phyloP scores from a whole-genome alignment of 2,329 filamentous ascomycete genomes.

The Aspergillus ibericus region DNA sequence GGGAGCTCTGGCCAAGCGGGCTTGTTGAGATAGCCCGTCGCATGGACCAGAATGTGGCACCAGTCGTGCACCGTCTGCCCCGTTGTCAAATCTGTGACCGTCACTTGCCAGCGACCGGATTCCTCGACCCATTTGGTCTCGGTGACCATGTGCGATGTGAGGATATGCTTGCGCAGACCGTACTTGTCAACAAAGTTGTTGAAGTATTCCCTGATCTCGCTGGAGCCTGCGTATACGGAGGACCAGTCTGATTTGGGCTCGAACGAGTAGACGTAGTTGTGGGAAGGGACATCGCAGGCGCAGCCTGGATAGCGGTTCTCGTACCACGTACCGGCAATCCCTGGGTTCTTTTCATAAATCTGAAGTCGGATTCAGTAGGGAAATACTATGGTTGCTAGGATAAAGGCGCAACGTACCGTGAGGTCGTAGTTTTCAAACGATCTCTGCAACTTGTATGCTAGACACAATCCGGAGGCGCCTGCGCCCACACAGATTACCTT shows the following conservation, averaged over 20 bases:
- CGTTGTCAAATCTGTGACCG: neutral
- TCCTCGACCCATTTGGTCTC: constrained; percentile 32
- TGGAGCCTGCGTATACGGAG: constrained; percentile 38
- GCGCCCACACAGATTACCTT: constrained; percentile 24
- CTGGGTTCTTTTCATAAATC: constrained; percentile 30
- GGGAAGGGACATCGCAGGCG: constrained; percentile 28
- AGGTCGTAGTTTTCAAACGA: neutral
- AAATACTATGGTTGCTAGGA: neutral
- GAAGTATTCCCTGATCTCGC: constrained; percentile 49
- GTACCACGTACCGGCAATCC: constrained; percentile 34
- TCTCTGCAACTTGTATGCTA: constrained; percentile 1
- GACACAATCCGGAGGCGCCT: constrained; percentile 2
- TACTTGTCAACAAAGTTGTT: constrained; percentile 40
- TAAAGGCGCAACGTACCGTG: neutral
- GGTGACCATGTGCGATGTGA: constrained; percentile 29
- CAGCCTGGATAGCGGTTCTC: constrained; percentile 39
- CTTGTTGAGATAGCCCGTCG: constrained; percentile 8
- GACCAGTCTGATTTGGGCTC: constrained; percentile 46
- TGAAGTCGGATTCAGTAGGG: neutral
- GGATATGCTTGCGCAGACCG: constrained; percentile 37
- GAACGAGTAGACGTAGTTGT: constrained; percentile 44
- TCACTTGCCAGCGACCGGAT: constrained; percentile 20
- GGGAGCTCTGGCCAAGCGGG: neutral
- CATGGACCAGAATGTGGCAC: neutral
- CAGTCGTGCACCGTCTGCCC: neutral